Base-by-base conservation (phyloP, 2,329 filamentous ascomycete species). In the Cladophialophora chaetospira region DNA sequence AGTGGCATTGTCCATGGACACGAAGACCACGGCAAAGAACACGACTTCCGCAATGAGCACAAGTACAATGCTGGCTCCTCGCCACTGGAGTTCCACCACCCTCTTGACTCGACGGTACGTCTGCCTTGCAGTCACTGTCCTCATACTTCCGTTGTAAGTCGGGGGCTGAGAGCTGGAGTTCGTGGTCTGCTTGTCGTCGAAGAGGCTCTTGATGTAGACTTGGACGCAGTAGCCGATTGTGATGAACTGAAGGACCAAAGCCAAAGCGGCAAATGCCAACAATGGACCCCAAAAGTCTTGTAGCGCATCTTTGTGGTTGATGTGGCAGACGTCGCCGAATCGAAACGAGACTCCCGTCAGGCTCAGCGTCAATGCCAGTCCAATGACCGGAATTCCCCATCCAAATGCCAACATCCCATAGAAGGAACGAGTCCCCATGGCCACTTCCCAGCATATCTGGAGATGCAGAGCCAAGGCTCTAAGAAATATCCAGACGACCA, bases 391-490 rank as follows among this genome's bases (percentile, higher is more conserved):
- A 43, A 97, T 81, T 15, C 88, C 88, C 89, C 93, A 97, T 60
- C 94, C 94, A 6, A 86, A 76, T 13, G 82, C 80, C 68, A 96
- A 86, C 2, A 93, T 86, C 63, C 84, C 82, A 78, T 90, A 91
- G 85, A 97, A 97, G 73, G 97, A 97, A 67, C 82, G 88, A 42
- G 86, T 83, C 35, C 94, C 94, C 3, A 96, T 89, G 5, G 93
- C 85, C 29, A 95, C 82, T 72, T 97, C 91, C 94, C 94, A 99
- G 78, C 92, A 97, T 63, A 99, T 97, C 73, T 97, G 94, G 23
- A 99, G 84, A 73, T 99, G 94, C 66, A 99, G 87, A 3, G 91
- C 96, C 29, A 97, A 76, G 0, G 93, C 89, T 62, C 94, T 86
- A 58, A 97, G 81, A 70, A 97, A 96, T 62, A 92, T 85, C 93